Evolutionary conservation across 2,329 filamentous ascomycete genomes (phyloP).

Genomic region (Emydomyces testavorans): DNA sequence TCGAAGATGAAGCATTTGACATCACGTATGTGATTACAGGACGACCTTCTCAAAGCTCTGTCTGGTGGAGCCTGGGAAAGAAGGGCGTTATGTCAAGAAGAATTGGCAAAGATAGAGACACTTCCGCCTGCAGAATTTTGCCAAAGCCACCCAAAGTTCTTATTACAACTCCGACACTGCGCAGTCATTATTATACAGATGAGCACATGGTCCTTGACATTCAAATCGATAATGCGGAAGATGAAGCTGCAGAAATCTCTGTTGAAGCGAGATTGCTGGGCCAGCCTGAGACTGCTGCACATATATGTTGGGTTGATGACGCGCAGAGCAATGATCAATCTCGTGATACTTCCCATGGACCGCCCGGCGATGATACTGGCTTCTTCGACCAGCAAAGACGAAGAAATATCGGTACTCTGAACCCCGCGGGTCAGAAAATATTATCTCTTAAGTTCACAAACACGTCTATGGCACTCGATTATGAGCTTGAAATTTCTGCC

Average conservation of each 20-base stretch:
- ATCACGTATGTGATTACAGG: conserved; percentile 53
- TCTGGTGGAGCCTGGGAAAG: conserved; percentile 35
- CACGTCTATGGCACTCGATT: conserved; percentile 43
- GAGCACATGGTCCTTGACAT: conserved; percentile 61
- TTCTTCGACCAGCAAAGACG: conserved; percentile 19
- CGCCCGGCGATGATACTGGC: conserved; percentile 13
- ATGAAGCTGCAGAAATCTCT: conserved; percentile 60
- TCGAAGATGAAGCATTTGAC: conserved; percentile 55
- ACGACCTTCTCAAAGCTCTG: conserved; percentile 24
- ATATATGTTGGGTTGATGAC: conserved; percentile 38
- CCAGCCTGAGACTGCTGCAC: conserved; percentile 36
- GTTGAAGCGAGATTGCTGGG: conserved; percentile 59
- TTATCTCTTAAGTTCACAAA: conserved; percentile 41
- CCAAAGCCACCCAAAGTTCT: conserved; percentile 89
- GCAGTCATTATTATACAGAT: conserved; percentile 71
- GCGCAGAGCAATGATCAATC: conserved; percentile 17
- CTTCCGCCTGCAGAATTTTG: conserved; percentile 55
- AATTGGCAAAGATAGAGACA: conserved; percentile 38
- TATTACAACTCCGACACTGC: conserved; percentile 51
- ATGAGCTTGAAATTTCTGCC: conserved; percentile 60
- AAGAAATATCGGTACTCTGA: conserved; percentile 27
- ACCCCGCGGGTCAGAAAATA: conserved; percentile 23
- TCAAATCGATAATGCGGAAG: conserved; percentile 69
- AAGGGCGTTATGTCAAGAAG: conserved; percentile 28
- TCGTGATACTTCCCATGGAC: conserved; percentile 12